Percentiles rank a stretch among this genome's conserved stretches.
Evolutionary conservation across 257 asterid genomes (phyloP).

Genomic region (Lycium barbarum): DNA sequence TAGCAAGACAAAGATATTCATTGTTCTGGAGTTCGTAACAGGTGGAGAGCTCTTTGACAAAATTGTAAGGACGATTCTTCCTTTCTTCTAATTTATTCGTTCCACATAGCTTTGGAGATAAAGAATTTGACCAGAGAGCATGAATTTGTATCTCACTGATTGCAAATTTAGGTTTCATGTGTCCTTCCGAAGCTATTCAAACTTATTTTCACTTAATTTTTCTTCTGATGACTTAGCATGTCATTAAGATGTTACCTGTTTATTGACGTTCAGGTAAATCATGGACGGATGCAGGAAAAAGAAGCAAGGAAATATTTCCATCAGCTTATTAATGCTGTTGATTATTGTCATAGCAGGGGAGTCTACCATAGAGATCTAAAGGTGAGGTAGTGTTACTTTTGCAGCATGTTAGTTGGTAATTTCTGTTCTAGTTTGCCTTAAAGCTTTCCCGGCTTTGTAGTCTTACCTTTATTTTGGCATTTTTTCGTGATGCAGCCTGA

Average conservation of each 20-base stretch:
- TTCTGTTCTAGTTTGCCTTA: background rate
- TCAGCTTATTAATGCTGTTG: constrained; percentile 89
- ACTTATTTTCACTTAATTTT: background rate
- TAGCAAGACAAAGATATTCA: constrained; percentile 93
- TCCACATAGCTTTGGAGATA: background rate
- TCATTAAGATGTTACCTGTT: background rate
- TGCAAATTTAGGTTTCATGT: constrained; percentile 6
- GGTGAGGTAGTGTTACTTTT: constrained; percentile 46
- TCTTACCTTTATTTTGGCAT: background rate
- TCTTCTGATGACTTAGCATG: background rate
- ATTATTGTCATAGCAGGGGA: constrained; percentile 97
- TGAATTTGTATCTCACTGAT: background rate
- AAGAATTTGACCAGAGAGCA: constrained; percentile 6
- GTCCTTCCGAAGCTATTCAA: constrained; percentile 29
- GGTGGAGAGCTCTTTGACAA: constrained; percentile 99
- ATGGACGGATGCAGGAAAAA: constrained; percentile 84
- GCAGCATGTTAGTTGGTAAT: background rate
- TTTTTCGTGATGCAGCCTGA: constrained; percentile 69
- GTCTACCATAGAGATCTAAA: constrained; percentile 93
- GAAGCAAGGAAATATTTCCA: constrained; percentile 94
- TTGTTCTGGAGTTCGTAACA: constrained; percentile 81
- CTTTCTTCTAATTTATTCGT: background rate
- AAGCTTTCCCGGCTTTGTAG: background rate
- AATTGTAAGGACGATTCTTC: constrained; percentile 62
- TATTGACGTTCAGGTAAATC: constrained; percentile 63